Evolutionary conservation across 2,329 filamentous ascomycete species (phyloP).

Genomic region (Ophiostoma novo-ulmi): DNA sequence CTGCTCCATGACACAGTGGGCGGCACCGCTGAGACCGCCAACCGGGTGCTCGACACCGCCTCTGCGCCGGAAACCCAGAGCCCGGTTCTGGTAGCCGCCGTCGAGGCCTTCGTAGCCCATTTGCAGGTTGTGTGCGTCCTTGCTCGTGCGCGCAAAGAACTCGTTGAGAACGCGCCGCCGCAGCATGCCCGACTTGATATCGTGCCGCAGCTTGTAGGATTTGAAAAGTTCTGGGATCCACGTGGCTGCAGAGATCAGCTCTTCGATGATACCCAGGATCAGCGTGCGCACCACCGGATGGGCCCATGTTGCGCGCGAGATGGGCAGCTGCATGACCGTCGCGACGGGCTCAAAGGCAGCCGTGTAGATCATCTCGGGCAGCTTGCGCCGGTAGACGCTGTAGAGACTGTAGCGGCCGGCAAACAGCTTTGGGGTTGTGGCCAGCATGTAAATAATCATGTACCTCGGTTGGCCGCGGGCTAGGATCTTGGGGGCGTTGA

Average conservation of each 20-base stretch:
- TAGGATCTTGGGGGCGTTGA: constrained; percentile 21
- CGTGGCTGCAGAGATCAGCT: constrained; percentile 67
- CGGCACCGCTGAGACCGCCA: not conserved
- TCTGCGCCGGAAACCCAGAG: not conserved
- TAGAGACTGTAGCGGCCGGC: constrained; percentile 54
- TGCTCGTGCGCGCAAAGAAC: not conserved
- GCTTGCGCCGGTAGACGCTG: constrained; percentile 65
- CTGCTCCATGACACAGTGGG: constrained; percentile 60
- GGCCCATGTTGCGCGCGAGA: constrained; percentile 60
- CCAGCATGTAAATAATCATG: constrained; percentile 56
- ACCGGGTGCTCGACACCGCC: not conserved
- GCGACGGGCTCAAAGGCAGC: constrained; percentile 77
- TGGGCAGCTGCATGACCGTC: constrained; percentile 69
- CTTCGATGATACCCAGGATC: constrained; percentile 65
- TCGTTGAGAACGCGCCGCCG: constrained; percentile 55
- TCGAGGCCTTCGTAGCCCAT: constrained; percentile 13
- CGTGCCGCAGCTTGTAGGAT: not conserved
- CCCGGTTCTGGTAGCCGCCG: constrained; percentile 8
- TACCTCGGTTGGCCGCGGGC: constrained; percentile 22
- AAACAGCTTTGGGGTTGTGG: constrained; percentile 56
- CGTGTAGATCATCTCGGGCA: constrained; percentile 72
- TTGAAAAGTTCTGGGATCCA: constrained; percentile 60
- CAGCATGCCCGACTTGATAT: constrained; percentile 42
- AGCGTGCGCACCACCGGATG: constrained; percentile 64
- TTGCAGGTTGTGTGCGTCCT: not conserved